Conservation (phyloP, 345 rosid genomes). For the Pistacia atlantica region DNA sequence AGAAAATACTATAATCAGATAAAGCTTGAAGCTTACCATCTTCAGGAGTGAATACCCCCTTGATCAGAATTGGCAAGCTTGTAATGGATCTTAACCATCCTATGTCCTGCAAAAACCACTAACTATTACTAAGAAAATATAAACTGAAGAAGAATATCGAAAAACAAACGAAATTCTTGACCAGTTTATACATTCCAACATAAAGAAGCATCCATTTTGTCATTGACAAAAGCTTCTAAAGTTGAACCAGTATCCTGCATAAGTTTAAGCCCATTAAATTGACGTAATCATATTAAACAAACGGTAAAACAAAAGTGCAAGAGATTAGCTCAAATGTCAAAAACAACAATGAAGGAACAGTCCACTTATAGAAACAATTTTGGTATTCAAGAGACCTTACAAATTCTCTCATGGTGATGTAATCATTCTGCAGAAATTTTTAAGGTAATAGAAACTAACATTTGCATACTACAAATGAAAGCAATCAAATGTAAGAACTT, state of each 20-base stretch:
- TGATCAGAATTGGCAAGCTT: slow-evolving; percentile 68
- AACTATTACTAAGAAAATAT: background rate
- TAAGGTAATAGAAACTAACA: background rate
- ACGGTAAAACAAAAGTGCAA: background rate
- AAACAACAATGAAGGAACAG: background rate
- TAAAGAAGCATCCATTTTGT: slow-evolving; percentile 60
- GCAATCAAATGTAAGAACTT: background rate
- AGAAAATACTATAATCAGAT: background rate
- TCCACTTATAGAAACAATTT: slow-evolving; percentile 54
- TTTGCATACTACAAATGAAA: background rate
- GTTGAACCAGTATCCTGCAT: slow-evolving; percentile 64
- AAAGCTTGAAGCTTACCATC: slow-evolving; percentile 57
- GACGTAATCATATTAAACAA: background rate
- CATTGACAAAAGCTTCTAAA: slow-evolving; percentile 47
- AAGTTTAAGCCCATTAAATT: slow-evolving; percentile 7
- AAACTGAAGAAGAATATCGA: background rate
- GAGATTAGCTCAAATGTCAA: background rate
- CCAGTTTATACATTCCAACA: slow-evolving; percentile 64
- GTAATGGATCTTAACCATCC: slow-evolving; percentile 81
- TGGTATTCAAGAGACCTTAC: slow-evolving; percentile 63
- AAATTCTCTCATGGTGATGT: slow-evolving; percentile 65
- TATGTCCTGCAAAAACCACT: slow-evolving; percentile 55
- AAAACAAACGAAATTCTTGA: background rate
- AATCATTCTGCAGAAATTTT: slow-evolving; percentile 58
- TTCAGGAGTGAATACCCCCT: slow-evolving; percentile 67